phyloP scores from a whole-genome alignment of 768 basidiomycete genomes.

The Galerina sulciceps region DNA sequence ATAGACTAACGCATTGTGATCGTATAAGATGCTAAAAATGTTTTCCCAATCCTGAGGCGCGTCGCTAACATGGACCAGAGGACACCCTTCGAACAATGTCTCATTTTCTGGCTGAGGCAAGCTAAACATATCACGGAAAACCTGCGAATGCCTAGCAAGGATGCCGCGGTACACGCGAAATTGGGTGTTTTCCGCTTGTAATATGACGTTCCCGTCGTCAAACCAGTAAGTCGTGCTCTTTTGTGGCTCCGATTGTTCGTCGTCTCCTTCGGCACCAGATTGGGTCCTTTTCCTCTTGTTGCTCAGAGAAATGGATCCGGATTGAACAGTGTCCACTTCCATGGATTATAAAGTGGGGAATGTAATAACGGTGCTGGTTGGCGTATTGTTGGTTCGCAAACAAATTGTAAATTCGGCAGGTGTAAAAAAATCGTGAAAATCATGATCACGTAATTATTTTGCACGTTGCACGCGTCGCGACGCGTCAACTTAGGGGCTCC shows the following conservation, averaged over 20 bases:
- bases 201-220: slow-evolving; percentile 3
- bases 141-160: neutral
- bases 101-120: neutral
- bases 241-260: neutral
- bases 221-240: neutral
- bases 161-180: slow-evolving; percentile 1
- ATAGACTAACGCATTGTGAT: neutral
- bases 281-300: too few species aligned
- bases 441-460: too few species aligned
- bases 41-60: neutral
- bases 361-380: too few species aligned
- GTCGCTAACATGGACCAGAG: neutral
- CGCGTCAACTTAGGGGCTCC: too few species aligned
- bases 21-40: neutral
- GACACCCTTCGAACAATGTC: neutral
- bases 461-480: too few species aligned
- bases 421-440: too few species aligned
- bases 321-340: too few species aligned
- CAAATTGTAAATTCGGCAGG: too few species aligned
- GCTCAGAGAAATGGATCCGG: too few species aligned
- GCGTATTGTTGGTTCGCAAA: too few species aligned
- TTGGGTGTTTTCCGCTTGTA: neutral
- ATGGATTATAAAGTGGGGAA: too few species aligned
- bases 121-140: neutral
- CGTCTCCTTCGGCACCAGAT: too few species aligned